phyloP scores from a whole-genome alignment of 2,329 filamentous ascomycete genomes.

The Arthrobotrys conoides region DNA sequence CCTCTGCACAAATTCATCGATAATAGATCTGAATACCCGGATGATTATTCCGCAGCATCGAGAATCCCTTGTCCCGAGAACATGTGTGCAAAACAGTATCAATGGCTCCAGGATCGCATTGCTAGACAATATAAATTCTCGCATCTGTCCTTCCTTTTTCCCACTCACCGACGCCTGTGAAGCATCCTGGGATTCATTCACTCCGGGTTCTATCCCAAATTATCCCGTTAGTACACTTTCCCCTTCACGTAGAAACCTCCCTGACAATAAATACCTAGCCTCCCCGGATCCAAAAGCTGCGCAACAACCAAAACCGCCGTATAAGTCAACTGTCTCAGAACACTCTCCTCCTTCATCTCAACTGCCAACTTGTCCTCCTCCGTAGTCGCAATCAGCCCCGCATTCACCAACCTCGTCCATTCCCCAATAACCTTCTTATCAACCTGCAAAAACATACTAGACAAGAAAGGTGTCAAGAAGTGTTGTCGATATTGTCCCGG shows the following conservation, averaged over 20 bases:
- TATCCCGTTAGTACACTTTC: not conserved
- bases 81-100: slow-evolving; percentile 91
- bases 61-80: slow-evolving; percentile 88
- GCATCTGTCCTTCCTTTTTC: slow-evolving; percentile 69
- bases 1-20: slow-evolving; percentile 78
- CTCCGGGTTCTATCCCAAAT: slow-evolving; percentile 33
- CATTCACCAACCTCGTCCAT: slow-evolving; percentile 81
- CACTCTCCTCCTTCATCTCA: slow-evolving; percentile 98
- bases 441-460: slow-evolving; percentile 85
- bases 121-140: slow-evolving; percentile 85
- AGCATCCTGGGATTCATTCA: slow-evolving; percentile 43
- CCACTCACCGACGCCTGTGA: slow-evolving; percentile 41
- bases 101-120: slow-evolving; percentile 86
- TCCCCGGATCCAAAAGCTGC: slow-evolving; percentile 83
- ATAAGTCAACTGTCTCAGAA: slow-evolving; percentile 91
- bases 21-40: slow-evolving; percentile 85
- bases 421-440: slow-evolving; percentile 88
- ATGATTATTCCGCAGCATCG: slow-evolving; percentile 88
- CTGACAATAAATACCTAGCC: slow-evolving; percentile 71
- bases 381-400: slow-evolving; percentile 66
- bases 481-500: slow-evolving; percentile 81
- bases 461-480: slow-evolving; percentile 87
- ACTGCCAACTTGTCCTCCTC: slow-evolving; percentile 86
- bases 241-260: not conserved
- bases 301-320: slow-evolving; percentile 93